Percentiles rank a stretch among this genome's conserved stretches.
These are phyloP conservation scores for Aphanomyces stellatus DNA, from an alignment of 352 stramenopile genomes.

Conservation along the genomic window DNA sequence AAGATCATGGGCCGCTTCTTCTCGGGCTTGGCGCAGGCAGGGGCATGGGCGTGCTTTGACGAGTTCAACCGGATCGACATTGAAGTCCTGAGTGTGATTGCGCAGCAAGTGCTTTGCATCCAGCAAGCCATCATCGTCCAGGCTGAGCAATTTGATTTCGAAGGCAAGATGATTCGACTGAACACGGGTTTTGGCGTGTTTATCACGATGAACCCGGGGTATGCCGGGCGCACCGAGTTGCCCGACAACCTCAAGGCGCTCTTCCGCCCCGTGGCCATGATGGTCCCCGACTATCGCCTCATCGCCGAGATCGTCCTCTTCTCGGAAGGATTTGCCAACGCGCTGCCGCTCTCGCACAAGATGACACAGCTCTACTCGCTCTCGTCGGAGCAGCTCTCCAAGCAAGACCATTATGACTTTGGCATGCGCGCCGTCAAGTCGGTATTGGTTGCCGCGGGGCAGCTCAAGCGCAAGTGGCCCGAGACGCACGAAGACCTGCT, in stretches of 20 bases:
- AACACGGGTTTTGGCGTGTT: constrained; percentile 91
- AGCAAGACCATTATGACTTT: constrained; percentile 94
- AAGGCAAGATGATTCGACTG: constrained; percentile 87
- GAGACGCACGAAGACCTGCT: constrained; percentile 92
- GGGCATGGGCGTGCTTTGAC: constrained; percentile 94
- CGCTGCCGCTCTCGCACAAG: constrained; percentile 87
- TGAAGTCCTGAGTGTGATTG: constrained; percentile 92
- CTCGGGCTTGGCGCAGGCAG: constrained; percentile 87
- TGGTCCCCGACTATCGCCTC: constrained; percentile 91
- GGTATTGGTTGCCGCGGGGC: constrained; percentile 89
- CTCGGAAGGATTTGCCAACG: constrained; percentile 90
- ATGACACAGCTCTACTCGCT: constrained; percentile 92
- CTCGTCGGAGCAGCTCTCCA: constrained; percentile 89
- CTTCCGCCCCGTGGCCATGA: constrained; percentile 92
- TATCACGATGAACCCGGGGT: constrained; percentile 94
- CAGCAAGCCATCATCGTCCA: constrained; percentile 90
- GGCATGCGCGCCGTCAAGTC: constrained; percentile 92
- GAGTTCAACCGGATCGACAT: constrained; percentile 97
- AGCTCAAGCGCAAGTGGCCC: constrained; percentile 91
- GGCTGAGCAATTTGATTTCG: constrained; percentile 88
- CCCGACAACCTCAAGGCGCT: constrained; percentile 92
- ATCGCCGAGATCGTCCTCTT: constrained; percentile 95
- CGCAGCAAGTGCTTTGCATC: constrained; percentile 93
- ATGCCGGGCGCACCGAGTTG: constrained; percentile 87
- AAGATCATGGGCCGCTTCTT: constrained; percentile 97